Evolutionary conservation across 345 rosid genomes (phyloP), one percentile per base, ranked within the genome.

Genomic region (Citrus australasica): DNA sequence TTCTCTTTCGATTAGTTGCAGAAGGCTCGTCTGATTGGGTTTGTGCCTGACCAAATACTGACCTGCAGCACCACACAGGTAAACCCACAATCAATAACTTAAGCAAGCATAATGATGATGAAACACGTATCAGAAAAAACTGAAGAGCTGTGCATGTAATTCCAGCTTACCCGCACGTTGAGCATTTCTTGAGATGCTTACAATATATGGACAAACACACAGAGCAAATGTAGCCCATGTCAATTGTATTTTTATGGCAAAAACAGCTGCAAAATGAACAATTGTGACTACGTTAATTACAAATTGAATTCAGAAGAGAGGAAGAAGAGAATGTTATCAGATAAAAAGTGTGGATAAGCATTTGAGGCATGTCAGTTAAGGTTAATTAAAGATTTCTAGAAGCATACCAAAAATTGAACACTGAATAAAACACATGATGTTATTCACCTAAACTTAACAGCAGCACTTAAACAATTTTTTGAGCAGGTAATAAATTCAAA

Each of bases 181-280:
- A 90, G 76, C 97, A 95, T 86, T 92, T 92, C 86, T 91, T 88
- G 83, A 93, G 99, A 80, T 90, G 97, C 91, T 88, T 87, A 81
- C 99, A 94, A 86, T 90, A 95, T 62, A 95, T 95, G 80, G 99
- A 94, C 79, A 95, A 84, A 79, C 99, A 93, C 42, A 95, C 99
- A 51, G 98, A 95, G 77, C 99, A 95, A 64, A 94, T 87, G 81
- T 92, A 92, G 64, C 99, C 97, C 98, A 91, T 89, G 85, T 95
- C 99, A 74, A 95, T 93, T 6, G 99, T 91, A 78, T 87, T 91
- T 84, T 95, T 95, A 68, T 95, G 98, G 89, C 98, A 95, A 85
- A 95, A 95, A 76, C 99, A 95, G 88, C 97, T 95, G 90, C 84
- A 87, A 71, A 75, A 83, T 75, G 25, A 72, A 71, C 25, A 79